Percentiles rank a stretch among this genome's conserved stretches.
Evolutionary conservation across 345 rosid genomes (phyloP).

Genomic region (Melastoma malabathricum): DNA sequence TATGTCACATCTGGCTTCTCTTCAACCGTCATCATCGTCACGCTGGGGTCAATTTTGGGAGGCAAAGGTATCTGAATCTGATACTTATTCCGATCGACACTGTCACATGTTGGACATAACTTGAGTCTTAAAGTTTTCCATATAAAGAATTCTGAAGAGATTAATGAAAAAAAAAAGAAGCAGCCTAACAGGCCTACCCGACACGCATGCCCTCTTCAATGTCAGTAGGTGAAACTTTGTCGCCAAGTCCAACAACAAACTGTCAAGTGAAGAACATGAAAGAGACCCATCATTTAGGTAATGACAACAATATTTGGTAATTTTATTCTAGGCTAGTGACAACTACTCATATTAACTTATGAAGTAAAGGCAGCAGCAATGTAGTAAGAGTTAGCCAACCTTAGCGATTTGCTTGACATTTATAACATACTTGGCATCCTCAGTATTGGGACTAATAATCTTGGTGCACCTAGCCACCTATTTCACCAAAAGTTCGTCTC

Average conservation of each 20-base stretch:
- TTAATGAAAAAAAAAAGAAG: background rate
- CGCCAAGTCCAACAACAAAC: conserved; percentile 98
- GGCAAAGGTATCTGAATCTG: conserved; percentile 98
- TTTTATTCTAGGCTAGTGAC: no score
- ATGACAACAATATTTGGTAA: no score
- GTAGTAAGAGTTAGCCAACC: conserved; percentile 21
- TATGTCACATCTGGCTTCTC: conserved; percentile 98
- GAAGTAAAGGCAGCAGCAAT: no score
- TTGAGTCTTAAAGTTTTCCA: no score
- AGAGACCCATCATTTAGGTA: background rate
- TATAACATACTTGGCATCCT: conserved; percentile 90
- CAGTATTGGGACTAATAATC: conserved; percentile 89
- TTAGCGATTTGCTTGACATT: conserved; percentile 96
- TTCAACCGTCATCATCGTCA: conserved; percentile 99
- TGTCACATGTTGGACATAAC: conserved; percentile 13
- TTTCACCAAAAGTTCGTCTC: background rate
- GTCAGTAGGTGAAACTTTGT: conserved; percentile 92
- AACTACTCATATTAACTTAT: no score
- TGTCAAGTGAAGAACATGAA: conserved; percentile 12
- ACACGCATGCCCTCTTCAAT: conserved; percentile 99
- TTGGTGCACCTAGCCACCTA: conserved; percentile 97
- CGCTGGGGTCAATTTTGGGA: conserved; percentile 98
- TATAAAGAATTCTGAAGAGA: background rate
- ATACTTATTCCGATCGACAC: conserved; percentile 95
- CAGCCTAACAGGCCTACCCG: conserved; percentile 39